Base-by-base conservation (phyloP, 108 stramenopile genomes). In the Chaetoceros muelleri region DNA sequence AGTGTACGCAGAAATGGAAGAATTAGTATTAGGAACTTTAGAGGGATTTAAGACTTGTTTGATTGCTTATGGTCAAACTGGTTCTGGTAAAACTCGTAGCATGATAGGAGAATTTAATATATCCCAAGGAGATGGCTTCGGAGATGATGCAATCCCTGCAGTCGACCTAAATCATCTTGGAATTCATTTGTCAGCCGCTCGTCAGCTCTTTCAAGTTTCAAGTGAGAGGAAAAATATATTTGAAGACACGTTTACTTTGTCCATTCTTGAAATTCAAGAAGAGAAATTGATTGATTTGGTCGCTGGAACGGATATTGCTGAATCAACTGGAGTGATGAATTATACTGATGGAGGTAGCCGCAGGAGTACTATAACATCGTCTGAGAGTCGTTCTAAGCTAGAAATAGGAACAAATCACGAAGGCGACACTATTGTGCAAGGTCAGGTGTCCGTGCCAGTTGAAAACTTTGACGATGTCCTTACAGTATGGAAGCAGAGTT, bases 21-120 rank as follows among this genome's bases (percentile, higher is more conserved):
- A 82, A 20, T 75, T 97, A 1, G 84, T 96, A 10, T 61, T 89
- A 16, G 79, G 88, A 53, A 93, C 81, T 8, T 57, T 99, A 49
- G 96, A 97, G 71, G 99, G 99, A 1, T 96, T 79, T 76, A 96
- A 94, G 25, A 84, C 92, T 3, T 95, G 94, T 66, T 62, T 98
- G 19, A 79, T 99, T 60, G 89, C 95, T 1, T 97, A 94, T 64
- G 99, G 99, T 18, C 96, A 96, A 65, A 75, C 81, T 21, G 76
- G 83, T 27, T 60, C 77, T 28, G 98, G 98, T 16, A 99, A 99
- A 66, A 97, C 97, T 17, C 76, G 90, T 69, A 94, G 96, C 28
- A 90, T 99, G 70, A 46, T 90, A 1, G 89, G 89, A 24, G 72
- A 86, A 51, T 24, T 57, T n/a, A 44, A 21, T 0, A 2, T 61